These are phyloP conservation scores for Polyporus arcularius DNA, from an alignment of 768 basidiomycete genomes.

Conservation along the genomic window DNA sequence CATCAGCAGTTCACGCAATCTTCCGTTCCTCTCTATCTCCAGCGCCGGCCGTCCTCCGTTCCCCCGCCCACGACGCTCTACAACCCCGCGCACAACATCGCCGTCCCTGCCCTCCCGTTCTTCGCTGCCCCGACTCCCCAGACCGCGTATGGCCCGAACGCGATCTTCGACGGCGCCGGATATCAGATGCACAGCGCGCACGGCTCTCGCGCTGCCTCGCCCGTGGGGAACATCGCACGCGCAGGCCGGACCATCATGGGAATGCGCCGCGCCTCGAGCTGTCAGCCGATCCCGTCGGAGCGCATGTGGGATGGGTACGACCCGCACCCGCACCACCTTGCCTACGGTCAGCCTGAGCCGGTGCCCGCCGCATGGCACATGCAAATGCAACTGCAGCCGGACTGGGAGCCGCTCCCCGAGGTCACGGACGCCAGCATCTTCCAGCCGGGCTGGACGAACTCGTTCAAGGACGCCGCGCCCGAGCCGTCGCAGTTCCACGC, in stretches of 20 bases:
- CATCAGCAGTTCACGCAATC: conserved; percentile 3
- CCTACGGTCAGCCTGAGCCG: background rate
- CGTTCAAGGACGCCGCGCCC: conserved; percentile 15
- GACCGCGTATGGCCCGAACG: conserved; percentile 2
- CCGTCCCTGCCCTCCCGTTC: conserved; percentile 46
- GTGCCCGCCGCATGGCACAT: conserved; percentile 15
- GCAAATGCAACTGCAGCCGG: conserved; percentile 37
- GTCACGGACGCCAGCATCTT: conserved; percentile 22
- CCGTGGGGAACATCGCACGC: conserved; percentile 46
- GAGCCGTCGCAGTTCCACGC: conserved; percentile 4
- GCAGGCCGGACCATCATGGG: conserved; percentile 43
- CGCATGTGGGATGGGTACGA: conserved; percentile 34
- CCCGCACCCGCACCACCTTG: conserved; percentile 10
- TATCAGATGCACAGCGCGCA: conserved; percentile 3
- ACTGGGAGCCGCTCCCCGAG: conserved; percentile 51
- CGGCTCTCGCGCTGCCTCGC: conserved; percentile 46
- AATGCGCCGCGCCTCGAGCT: conserved; percentile 52
- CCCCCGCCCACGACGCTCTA: conserved; percentile 50
- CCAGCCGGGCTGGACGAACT: conserved; percentile 21
- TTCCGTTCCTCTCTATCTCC: conserved; percentile 33
- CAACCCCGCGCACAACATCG: conserved; percentile 35
- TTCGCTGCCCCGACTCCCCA: conserved; percentile 28
- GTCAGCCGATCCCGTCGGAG: conserved; percentile 38
- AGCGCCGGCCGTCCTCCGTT: conserved; percentile 63
- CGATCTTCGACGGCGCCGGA: background rate